Evolutionary conservation across 176 grass and related monocot species (phyloP).

Genomic region (Hordeum marinum): DNA sequence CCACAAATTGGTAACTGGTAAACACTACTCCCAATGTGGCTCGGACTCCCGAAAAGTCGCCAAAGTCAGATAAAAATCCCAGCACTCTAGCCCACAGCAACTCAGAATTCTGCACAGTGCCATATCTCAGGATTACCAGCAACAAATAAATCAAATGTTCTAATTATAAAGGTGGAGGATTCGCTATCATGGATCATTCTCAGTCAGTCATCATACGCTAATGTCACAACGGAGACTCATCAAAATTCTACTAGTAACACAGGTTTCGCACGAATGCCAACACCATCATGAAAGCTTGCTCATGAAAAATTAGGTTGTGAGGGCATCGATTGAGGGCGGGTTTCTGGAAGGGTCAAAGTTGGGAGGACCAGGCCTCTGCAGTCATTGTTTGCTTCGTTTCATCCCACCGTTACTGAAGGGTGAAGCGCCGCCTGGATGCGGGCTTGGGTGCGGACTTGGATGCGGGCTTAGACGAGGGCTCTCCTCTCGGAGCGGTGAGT

Average conservation of each 20-base stretch:
- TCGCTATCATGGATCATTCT: conserved; percentile 35
- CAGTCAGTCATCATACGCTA: conserved; percentile 51
- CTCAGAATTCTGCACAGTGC: conserved; percentile 31
- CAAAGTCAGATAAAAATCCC: conserved; percentile 13
- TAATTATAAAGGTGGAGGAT: conserved; percentile 56
- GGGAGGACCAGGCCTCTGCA: conserved; percentile 9
- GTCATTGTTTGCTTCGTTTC: conserved; percentile 69
- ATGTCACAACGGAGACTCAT: conserved; percentile 41
- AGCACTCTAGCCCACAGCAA: conserved; percentile 17
- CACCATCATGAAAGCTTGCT: conserved; percentile 51
- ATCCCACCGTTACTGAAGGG: conserved; percentile 60
- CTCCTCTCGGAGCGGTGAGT: conserved; percentile 61
- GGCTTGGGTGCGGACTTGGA: conserved; percentile 36
- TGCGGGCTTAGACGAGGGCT: conserved; percentile 31
- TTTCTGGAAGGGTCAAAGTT: conserved; percentile 40
- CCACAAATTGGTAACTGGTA: neutral
- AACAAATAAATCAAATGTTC: conserved; percentile 62
- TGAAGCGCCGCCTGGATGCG: conserved; percentile 41
- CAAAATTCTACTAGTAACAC: conserved; percentile 57
- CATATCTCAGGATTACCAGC: conserved; percentile 37
- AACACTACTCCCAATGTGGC: too few species aligned
- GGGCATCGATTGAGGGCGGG: conserved; percentile 28
- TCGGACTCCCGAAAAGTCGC: neutral
- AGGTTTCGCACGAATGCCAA: conserved; percentile 15
- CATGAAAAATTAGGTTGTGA: conserved; percentile 55